Base-by-base conservation (phyloP, 495 filamentous ascomycete genomes). In the Trichoderma orchidacearum region DNA sequence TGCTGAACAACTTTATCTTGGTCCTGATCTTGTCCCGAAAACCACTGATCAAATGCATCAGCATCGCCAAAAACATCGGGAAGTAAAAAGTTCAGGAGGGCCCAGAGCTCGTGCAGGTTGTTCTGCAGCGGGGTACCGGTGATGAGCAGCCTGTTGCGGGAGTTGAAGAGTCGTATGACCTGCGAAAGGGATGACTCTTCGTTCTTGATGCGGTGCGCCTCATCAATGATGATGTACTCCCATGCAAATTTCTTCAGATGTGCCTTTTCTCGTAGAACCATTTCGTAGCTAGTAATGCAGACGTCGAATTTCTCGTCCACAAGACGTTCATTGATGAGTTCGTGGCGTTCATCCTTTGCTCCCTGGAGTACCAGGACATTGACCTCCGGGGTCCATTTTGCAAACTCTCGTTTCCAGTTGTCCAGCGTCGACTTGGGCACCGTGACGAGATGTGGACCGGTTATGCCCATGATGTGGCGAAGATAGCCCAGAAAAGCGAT, bases 171-270 rank as follows among this genome's bases (percentile, higher is more conserved):
- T 57, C 94, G 89, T 59, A 99, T 96, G 56, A 97, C 94, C 62
- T 99, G 93, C 1, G 94, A 90, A 4, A 99, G 76, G 2, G 94
- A 94, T 0, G 94, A 99, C 68, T 96, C 89, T 68, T 99, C 94
- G 69, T 99, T 99, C 73, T 99, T 99, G 75, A 99, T 97, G 21
- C 94, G 89, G 67, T 99, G 94, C 4, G 94, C 94, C 66, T 99
- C 94, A 64, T 99, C 94, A 55, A 99, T 95, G 67, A 99, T 96
- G 70, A 99, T 97, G 67, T 99, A 99, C 67, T 99, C 93, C 94
- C 94, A 99, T 0, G 94, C 90, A 65, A 97, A 94, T 68, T 97
- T 97, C 73, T 94, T 94, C 48, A 99, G 71, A 63, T 95, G 89
- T 0, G 88, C 77, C 72, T 99, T 97, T 66, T 99, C 94, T 38